These are phyloP conservation scores for Pirum gemmata DNA, from an alignment of 78 protist genomes.

Conservation along the genomic window DNA sequence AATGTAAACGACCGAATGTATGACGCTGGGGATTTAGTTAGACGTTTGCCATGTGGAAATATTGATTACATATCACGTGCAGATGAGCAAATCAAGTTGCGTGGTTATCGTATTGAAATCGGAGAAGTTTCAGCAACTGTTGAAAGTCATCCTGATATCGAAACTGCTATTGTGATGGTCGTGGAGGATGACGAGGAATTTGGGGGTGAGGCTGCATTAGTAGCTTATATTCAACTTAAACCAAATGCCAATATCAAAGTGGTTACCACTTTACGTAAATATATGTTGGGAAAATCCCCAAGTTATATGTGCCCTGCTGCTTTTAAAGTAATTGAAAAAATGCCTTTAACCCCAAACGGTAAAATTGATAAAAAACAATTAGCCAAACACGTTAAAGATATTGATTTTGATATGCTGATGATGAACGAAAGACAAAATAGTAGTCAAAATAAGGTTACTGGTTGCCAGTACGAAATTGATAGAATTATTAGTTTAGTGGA, in stretches of 20 bases:
- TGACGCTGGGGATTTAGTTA: constrained; percentile 4
- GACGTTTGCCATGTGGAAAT: neutral
- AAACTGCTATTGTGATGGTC: neutral
- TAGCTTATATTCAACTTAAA: neutral
- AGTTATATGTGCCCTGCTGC: neutral
- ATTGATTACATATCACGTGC: neutral
- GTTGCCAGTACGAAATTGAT: too few species aligned
- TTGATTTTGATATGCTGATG: neutral
- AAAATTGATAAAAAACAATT: neutral
- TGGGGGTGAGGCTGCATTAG: neutral
- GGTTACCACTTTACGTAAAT: neutral
- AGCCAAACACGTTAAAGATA: neutral
- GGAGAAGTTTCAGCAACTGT: neutral
- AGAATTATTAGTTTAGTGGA: too few species aligned
- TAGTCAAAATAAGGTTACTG: neutral
- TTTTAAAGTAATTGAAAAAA: too few species aligned
- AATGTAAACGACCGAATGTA: neutral
- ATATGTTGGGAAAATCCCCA: neutral
- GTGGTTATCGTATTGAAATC: constrained; percentile 41
- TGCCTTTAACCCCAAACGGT: neutral
- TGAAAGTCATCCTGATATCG: neutral
- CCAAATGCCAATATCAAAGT: neutral
- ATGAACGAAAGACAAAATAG: neutral
- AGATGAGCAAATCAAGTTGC: constrained; percentile 31
- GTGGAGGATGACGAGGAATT: neutral